These are phyloP conservation scores for Alternaria arborescens DNA, from an alignment of 2,329 filamentous ascomycete species.

Conservation along the genomic window DNA sequence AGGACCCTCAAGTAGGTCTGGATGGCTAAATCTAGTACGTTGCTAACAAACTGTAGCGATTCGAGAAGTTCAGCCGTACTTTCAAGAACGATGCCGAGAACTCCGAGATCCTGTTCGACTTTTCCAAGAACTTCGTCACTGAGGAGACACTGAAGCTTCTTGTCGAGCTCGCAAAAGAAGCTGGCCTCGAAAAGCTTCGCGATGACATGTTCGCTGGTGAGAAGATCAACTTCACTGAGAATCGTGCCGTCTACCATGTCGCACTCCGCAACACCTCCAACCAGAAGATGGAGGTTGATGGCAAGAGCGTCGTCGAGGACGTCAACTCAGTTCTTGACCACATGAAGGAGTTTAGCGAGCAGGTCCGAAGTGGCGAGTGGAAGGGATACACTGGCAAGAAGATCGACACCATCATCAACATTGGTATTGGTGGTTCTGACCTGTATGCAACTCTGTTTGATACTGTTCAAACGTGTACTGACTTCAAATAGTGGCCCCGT, in stretches of 20 bases:
- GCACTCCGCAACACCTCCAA: conserved; percentile 90
- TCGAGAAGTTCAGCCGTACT: conserved; percentile 86
- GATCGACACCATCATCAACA: conserved; percentile 94
- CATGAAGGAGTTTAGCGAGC: conserved; percentile 98
- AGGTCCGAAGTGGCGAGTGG: conserved; percentile 94
- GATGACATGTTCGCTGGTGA: conserved; percentile 98
- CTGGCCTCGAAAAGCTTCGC: conserved; percentile 88
- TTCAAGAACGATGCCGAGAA: conserved; percentile 81
- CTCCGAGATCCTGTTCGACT: conserved; percentile 94
- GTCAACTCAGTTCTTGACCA: conserved; percentile 92
- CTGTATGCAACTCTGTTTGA: conserved; percentile 71
- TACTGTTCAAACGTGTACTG: conserved; percentile 22
- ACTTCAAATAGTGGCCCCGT: conserved; percentile 75
- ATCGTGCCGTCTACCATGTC: conserved; percentile 93
- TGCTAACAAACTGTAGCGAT: conserved; percentile 65
- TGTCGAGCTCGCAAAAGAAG: conserved; percentile 89
- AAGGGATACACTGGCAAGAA: conserved; percentile 98
- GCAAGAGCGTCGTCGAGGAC: conserved; percentile 91
- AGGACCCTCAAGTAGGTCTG: conserved; percentile 69
- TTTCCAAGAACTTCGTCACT: conserved; percentile 97
- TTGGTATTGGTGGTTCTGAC: conserved; percentile 97
- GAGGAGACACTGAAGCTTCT: conserved; percentile 90
- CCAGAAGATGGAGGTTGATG: conserved; percentile 83
- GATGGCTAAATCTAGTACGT: no score
- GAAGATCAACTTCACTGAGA: conserved; percentile 99